Conservation (phyloP, 495 filamentous ascomycete species). For the Hypoxylon lienhwacheense region DNA sequence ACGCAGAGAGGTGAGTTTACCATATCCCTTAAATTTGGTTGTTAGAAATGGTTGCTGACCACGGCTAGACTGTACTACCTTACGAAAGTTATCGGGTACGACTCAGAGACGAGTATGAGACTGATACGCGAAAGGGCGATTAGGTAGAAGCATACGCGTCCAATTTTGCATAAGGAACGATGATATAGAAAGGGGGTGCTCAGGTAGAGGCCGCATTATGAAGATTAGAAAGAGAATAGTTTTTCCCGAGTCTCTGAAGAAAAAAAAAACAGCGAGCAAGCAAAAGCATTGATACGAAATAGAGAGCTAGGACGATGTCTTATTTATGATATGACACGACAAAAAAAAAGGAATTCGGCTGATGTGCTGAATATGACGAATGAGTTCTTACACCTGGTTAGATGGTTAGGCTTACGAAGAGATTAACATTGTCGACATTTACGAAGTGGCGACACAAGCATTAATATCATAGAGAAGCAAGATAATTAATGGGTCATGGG, state of each 20-base stretch:
- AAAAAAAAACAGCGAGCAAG: not conserved
- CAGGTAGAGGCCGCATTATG: not conserved
- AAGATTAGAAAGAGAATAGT: not conserved
- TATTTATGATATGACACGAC: constrained; percentile 18
- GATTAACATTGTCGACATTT: constrained; percentile 11
- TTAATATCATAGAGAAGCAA: constrained; percentile 22
- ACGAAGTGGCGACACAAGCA: constrained; percentile 23
- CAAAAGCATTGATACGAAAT: constrained; percentile 6
- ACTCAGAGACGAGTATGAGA: constrained; percentile 42
- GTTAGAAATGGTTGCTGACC: constrained; percentile 21
- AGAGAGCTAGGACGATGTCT: constrained; percentile 5
- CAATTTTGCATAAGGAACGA: constrained; percentile 36
- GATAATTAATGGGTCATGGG: constrained; percentile 34
- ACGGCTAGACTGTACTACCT: constrained; percentile 48
- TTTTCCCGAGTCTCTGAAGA: not conserved
- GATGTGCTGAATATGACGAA: constrained; percentile 11
- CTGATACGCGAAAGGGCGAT: constrained; percentile 43
- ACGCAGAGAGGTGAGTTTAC: constrained; percentile 49
- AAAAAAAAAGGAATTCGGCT: constrained; percentile 8
- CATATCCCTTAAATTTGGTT: not conserved
- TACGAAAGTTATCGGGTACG: constrained; percentile 50
- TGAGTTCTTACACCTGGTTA: constrained; percentile 14
- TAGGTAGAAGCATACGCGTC: constrained; percentile 39
- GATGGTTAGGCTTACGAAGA: constrained; percentile 20
- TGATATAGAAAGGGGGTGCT: constrained; percentile 13